Evolutionary conservation across 2,329 filamentous ascomycete genomes (phyloP).

Genomic region (Erysiphe neolycopersici): DNA sequence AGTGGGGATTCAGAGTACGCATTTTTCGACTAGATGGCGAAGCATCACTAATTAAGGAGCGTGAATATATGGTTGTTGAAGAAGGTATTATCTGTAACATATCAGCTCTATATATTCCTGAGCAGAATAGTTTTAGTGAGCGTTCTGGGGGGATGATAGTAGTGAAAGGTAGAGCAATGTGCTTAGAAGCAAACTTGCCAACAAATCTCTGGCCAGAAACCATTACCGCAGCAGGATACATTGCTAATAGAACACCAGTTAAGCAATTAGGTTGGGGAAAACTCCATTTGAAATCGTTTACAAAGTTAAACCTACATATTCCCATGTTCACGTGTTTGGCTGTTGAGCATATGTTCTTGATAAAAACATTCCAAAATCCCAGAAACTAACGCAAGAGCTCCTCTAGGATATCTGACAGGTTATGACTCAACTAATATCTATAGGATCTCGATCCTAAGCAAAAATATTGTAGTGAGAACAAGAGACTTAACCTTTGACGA

Average conservation of each 20-base stretch:
- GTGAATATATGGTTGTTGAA: neutral
- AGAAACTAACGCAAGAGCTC: neutral
- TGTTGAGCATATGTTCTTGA: neutral
- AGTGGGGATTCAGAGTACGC: neutral
- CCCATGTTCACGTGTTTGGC: neutral
- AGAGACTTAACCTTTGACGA: neutral
- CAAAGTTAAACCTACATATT: neutral
- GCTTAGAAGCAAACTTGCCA: neutral
- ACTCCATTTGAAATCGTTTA: neutral
- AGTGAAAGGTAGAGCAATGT: neutral
- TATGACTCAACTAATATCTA: neutral
- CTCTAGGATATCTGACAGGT: neutral
- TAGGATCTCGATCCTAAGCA: neutral
- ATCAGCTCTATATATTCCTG: neutral
- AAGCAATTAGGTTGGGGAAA: neutral
- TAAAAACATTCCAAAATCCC: neutral
- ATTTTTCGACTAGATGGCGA: neutral
- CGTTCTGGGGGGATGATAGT: neutral
- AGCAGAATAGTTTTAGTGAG: neutral
- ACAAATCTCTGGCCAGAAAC: conserved; percentile 1
- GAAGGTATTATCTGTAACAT: neutral
- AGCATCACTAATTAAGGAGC: neutral
- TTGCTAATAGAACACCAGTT: neutral
- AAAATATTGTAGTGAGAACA: neutral
- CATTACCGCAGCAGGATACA: neutral